These are phyloP conservation scores for Cystobasidium onofrii DNA, from an alignment of 768 basidiomycete species.

Conservation along the genomic window DNA sequence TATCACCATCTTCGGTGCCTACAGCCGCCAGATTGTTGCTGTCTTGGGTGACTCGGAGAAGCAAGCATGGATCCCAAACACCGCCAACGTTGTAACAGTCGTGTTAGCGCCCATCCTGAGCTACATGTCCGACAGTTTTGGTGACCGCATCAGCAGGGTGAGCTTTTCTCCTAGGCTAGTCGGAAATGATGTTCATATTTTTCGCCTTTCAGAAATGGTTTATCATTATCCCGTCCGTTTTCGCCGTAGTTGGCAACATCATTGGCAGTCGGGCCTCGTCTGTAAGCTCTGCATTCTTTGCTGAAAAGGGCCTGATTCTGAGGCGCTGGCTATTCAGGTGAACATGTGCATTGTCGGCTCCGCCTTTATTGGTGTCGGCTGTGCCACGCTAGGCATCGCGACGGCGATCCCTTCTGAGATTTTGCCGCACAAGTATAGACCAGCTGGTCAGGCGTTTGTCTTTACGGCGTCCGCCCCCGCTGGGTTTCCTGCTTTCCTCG, in stretches of 20 bases:
- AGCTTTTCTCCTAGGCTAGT: background rate
- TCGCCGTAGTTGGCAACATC: background rate
- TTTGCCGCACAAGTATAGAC: slow-evolving; percentile 1
- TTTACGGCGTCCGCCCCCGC: background rate
- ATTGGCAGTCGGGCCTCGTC: background rate
- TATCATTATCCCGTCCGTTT: background rate
- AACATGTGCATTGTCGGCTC: background rate
- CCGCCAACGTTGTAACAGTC: slow-evolving; percentile 9
- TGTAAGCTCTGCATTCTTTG: background rate
- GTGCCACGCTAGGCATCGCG: background rate
- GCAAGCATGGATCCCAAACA: slow-evolving; percentile 5
- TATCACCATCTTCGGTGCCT: slow-evolving; percentile 8
- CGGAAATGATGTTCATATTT: too few relatives aligned
- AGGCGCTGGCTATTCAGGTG: background rate
- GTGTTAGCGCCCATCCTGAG: background rate
- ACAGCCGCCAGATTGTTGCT: background rate
- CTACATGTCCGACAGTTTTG: slow-evolving; percentile 1
- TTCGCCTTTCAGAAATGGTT: slow-evolving; percentile 10
- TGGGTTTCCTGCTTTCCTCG: background rate
- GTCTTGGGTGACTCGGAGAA: background rate
- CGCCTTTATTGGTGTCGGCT: slow-evolving; percentile 9
- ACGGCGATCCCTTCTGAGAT: slow-evolving; percentile 20
- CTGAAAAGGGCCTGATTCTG: background rate
- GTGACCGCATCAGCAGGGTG: background rate
- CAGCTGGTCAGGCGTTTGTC: slow-evolving; percentile 1